Evolutionary conservation across 176 grass and related monocot genomes (phyloP), one percentile per base, ranked within the genome.

Genomic region (Avena eriantha): DNA sequence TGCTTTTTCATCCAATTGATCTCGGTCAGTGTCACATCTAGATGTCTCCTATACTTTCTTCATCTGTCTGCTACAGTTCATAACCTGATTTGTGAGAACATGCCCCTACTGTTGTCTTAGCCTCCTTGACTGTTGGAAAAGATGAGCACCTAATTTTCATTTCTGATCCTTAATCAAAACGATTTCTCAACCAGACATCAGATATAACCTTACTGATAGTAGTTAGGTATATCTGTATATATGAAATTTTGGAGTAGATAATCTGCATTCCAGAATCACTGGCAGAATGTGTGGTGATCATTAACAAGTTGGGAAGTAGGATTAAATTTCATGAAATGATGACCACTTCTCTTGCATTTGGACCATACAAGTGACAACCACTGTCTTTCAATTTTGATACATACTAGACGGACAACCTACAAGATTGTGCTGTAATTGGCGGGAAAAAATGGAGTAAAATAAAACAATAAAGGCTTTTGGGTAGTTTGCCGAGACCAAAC

Each of bases 1-100:
- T 98, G 97, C 80, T 94, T 69, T 98, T 98, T 87, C 88, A 91
- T 71, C 96, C 94, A 34, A 76, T 73, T 65, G 90, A 98, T 89
- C 91, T 98, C 24, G 96, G 96, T 98, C 45, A 64, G 90, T 84
- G 58, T 26, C 45, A 61, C 34, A 34, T 75, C 23, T 19, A 74
- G 69, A 54, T 61, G 65, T 35, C 22, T 2, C 34, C 0, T 76
- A 72, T 65, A 69, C 36, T 74, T 83, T 83, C 35, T 17, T 54
- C 21, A 77, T 19, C 54, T 56, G 49, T 77, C 26, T 10, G 14
- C n/a, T 53, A 53, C 35, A 61, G 4, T 64, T 78, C 11, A 60
- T 61, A 16, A 35, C n/a, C 11, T 74, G 2, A 36, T 79, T 78
- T 35, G 76, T 59, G 50, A 67, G 60, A 68, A 51, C 59, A 59